phyloP scores from a whole-genome alignment of 78 protist genomes.

The Paratrimastix pyriformis region DNA sequence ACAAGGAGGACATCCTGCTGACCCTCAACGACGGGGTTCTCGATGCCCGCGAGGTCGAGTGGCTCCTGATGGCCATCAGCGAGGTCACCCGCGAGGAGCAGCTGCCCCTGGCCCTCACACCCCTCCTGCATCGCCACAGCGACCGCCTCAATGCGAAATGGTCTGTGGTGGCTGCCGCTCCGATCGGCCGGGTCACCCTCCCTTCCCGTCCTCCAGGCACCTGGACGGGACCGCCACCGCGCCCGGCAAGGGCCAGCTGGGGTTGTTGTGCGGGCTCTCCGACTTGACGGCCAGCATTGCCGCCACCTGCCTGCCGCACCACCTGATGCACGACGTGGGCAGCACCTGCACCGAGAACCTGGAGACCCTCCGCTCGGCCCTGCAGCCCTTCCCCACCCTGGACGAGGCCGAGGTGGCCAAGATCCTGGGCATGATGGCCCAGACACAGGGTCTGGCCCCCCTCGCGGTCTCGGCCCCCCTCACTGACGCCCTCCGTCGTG shows the following conservation, averaged over 20 bases:
- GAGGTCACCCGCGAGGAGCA: neutral
- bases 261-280: too few species aligned
- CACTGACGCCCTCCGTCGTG: neutral
- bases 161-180: neutral
- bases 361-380: neutral
- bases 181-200: neutral
- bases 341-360: neutral
- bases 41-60: too few species aligned
- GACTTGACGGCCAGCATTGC: too few species aligned
- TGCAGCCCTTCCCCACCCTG: neutral
- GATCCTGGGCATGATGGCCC: constrained; percentile 23
- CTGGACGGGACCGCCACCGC: neutral
- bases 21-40: too few species aligned
- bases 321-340: neutral
- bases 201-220: neutral
- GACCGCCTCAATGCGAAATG: too few species aligned
- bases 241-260: neutral
- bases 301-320: neutral
- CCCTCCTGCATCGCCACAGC: neutral
- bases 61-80: too few species aligned
- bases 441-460: neutral
- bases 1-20: too few species aligned
- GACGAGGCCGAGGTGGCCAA: neutral
- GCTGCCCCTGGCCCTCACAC: neutral
- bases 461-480: neutral